Evolutionary conservation across 371 early-diverging fungal species (phyloP), one percentile per base, ranked within the genome.

Genomic region (Rhizopus arrhizus): DNA sequence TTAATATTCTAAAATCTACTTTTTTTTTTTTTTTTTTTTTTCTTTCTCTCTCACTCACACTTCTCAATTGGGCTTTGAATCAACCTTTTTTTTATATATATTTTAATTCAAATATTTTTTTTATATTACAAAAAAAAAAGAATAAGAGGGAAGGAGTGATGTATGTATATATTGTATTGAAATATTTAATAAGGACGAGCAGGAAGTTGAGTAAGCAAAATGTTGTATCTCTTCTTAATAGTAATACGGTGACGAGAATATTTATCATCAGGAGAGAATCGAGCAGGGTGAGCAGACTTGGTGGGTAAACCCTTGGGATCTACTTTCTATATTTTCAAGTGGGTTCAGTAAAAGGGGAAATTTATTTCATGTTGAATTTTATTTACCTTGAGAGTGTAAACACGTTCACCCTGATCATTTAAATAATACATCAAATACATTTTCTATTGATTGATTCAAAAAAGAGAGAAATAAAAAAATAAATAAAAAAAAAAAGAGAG

Each of bases 211-310:
- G 93, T 91, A 59, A 89, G 86, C 53, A 98, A 82, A 41, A 97
- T 71, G 53, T 91, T 91, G 78, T 92, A 95, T 60, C 98, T 86
- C 72, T 91, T 93, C 89, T 98, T 98, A 71, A 98, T 86, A n/a
- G 95, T 94, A 43, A 97, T 93, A 61, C 98, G 90, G 73, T 98
- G 97, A 64, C 96, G 92, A 62, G 96, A 96, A 87, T 87, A 98
- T 83, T 97, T 97, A 88, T 98, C 98, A 75, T 98, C 97, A 53
- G 98, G 98, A 31, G 96, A 96, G 85, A 98, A 98, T 58, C 97
- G 92, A 22, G 97, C 91, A 36, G 98, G 98, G 74, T 98, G 98
- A 52, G 98, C 98, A 40, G 95, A 93, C 72, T 91, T 91, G 61
- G 98, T 97, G 59, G 90, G 84, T 60, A 78, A 70, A 52, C 96